These are phyloP conservation scores for Penicillium sp. DNA, from an alignment of 2,329 filamentous ascomycete species.

Conservation along the genomic window DNA sequence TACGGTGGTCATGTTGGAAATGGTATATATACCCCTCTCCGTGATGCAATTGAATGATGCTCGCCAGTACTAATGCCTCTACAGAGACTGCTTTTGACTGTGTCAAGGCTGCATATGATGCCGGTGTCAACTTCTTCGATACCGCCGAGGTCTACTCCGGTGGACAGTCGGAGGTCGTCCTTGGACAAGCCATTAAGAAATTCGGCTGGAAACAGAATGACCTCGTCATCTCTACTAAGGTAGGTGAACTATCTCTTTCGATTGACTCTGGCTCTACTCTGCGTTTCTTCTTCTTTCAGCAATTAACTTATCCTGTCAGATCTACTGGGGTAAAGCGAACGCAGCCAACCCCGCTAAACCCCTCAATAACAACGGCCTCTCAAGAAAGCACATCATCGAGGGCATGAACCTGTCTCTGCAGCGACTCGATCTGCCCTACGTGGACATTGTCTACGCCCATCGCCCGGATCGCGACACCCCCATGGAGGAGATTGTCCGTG, in stretches of 20 bases:
- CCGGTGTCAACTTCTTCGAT: constrained; percentile 62
- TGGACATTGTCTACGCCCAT: constrained; percentile 72
- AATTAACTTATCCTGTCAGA: constrained; percentile 34
- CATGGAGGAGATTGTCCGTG: constrained; percentile 72
- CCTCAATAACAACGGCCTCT: constrained; percentile 70
- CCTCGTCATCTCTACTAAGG: constrained; percentile 62
- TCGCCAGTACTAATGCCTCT: neutral
- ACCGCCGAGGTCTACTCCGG: constrained; percentile 58
- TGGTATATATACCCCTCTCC: constrained; percentile 45
- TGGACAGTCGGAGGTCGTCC: constrained; percentile 59
- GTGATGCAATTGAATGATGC: no score
- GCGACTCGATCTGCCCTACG: constrained; percentile 68
- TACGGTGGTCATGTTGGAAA: constrained; percentile 74
- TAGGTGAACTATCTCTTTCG: constrained; percentile 16
- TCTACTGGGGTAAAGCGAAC: constrained; percentile 67
- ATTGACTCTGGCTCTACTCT: neutral
- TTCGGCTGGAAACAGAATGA: constrained; percentile 62
- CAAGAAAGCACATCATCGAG: constrained; percentile 71
- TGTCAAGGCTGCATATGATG: constrained; percentile 60
- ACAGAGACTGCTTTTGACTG: constrained; percentile 43
- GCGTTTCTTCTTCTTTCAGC: neutral
- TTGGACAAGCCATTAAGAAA: constrained; percentile 61
- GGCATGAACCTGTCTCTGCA: constrained; percentile 64
- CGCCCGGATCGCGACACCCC: constrained; percentile 69
- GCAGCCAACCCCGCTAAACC: constrained; percentile 63